Evolutionary conservation across 805 yeast genomes (phyloP).

Genomic region (Spathaspora girioi): DNA sequence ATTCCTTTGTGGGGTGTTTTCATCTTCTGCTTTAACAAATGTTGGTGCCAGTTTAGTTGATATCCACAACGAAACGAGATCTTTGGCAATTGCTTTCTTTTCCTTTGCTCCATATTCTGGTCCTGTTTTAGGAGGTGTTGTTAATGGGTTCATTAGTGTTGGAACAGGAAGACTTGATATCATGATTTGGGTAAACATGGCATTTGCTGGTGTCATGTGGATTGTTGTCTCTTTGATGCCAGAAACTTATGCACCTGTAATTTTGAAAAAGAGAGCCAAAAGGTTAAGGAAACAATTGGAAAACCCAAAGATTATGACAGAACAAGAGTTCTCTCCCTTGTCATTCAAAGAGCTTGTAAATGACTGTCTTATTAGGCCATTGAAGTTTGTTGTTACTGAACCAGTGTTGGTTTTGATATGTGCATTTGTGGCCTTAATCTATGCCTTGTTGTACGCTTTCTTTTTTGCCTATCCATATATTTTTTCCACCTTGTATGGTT

Average conservation of each 20-base stretch:
- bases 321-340: slow-evolving; percentile 82
- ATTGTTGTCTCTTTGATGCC: slow-evolving; percentile 62
- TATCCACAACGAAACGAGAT: slow-evolving; percentile 77
- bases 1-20: slow-evolving; percentile 82
- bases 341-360: slow-evolving; percentile 63
- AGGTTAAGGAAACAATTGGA: slow-evolving; percentile 76
- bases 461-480: slow-evolving; percentile 95
- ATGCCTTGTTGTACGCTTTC: slow-evolving; percentile 87
- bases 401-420: slow-evolving; percentile 85
- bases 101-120: slow-evolving; percentile 93
- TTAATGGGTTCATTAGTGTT: slow-evolving; percentile 79
- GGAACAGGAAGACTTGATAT: slow-evolving; percentile 66
- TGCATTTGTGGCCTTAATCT: slow-evolving; percentile 81
- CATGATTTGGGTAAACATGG: slow-evolving; percentile 89
- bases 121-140: slow-evolving; percentile 85
- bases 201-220: slow-evolving; percentile 85
- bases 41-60: slow-evolving; percentile 94
- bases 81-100: slow-evolving; percentile 85
- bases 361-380: slow-evolving; percentile 75
- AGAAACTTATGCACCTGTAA: slow-evolving; percentile 88
- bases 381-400: slow-evolving; percentile 72
- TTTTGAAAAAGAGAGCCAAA: slow-evolving; percentile 63
- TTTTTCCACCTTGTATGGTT: slow-evolving; percentile 72
- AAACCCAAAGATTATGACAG: slow-evolving; percentile 81
- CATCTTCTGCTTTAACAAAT: slow-evolving; percentile 76